Conservation (phyloP, 1,139 yeast species). For the Candida sojae region DNA sequence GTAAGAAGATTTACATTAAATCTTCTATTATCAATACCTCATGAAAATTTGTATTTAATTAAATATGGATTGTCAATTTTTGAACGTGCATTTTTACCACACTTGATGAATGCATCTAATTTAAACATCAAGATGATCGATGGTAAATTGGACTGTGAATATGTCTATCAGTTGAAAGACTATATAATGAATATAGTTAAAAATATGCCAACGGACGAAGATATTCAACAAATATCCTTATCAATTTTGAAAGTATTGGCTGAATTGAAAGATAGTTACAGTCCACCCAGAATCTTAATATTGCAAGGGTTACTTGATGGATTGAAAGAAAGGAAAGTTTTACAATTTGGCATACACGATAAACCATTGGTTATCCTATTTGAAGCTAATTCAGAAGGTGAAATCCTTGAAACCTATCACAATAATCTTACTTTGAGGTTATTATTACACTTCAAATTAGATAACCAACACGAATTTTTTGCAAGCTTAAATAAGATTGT, state of each 20-base stretch:
- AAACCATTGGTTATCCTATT: slow-evolving; percentile 44
- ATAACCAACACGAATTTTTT: slow-evolving; percentile 23
- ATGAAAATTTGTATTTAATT: slow-evolving; percentile 50
- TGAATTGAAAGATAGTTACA: slow-evolving; percentile 56
- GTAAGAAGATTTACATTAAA: slow-evolving; percentile 67
- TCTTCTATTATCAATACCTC: slow-evolving; percentile 56
- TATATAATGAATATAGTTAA: slow-evolving; percentile 51
- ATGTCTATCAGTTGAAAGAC: slow-evolving; percentile 52
- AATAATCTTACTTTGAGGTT: slow-evolving; percentile 54
- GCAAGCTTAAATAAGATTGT: slow-evolving; percentile 40
- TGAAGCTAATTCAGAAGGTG: slow-evolving; percentile 61
- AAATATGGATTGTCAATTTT: slow-evolving; percentile 49
- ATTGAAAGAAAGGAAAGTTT: slow-evolving; percentile 28
- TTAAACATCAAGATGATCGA: slow-evolving; percentile 41
- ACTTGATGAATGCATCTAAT: slow-evolving; percentile 65
- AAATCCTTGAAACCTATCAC: slow-evolving; percentile 48
- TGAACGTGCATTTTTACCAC: slow-evolving; percentile 57
- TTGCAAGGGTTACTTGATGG: slow-evolving; percentile 60
- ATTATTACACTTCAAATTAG: slow-evolving; percentile 32
- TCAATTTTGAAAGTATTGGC: slow-evolving; percentile 49
- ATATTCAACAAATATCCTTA: slow-evolving; percentile 19
- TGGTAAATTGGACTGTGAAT: slow-evolving; percentile 46
- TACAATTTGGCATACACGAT: slow-evolving; percentile 32
- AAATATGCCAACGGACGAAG: slow-evolving; percentile 32
- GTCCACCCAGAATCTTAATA: slow-evolving; percentile 69